phyloP scores from a whole-genome alignment of 139 green algal genomes.

The Pseudopediastrum boryanum region DNA sequence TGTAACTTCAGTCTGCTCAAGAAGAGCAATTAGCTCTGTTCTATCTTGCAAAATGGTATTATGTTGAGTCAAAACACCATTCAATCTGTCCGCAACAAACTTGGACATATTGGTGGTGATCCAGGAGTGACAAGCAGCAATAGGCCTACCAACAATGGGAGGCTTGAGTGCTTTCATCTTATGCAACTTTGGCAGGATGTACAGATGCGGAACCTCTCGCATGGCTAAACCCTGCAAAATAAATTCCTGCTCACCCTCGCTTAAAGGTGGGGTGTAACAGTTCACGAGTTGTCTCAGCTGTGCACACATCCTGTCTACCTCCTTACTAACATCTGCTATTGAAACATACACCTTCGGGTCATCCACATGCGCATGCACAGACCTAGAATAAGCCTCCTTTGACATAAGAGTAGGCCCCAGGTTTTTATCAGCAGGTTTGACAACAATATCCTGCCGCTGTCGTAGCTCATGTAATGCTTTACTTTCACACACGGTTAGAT shows the following conservation, averaged over 20 bases:
- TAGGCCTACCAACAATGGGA: conserved; percentile 5
- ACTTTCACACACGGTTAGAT: neutral
- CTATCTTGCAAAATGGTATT: neutral
- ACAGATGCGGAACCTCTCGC: neutral
- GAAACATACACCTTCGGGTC: neutral
- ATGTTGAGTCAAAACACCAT: neutral
- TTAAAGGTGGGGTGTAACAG: neutral
- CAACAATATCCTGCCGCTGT: neutral
- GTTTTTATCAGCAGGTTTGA: conserved; percentile 10
- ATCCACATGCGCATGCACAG: neutral
- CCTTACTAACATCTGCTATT: neutral
- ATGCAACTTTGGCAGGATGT: conserved; percentile 11
- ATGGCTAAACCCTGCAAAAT: conserved; percentile 11
- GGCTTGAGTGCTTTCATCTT: neutral
- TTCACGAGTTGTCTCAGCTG: neutral
- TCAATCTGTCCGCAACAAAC: conserved; percentile 9
- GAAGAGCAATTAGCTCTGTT: neutral
- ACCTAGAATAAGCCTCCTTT: neutral
- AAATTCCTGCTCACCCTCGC: neutral
- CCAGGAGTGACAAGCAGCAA: conserved; percentile 16
- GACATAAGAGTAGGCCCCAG: neutral
- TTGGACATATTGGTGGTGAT: neutral
- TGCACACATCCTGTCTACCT: neutral
- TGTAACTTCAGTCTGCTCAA: neutral
- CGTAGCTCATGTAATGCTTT: neutral